Evolutionary conservation across 2,329 filamentous ascomycete species (phyloP), one percentile per base, ranked within the genome.

Genomic region (Fusarium phyllophilum): DNA sequence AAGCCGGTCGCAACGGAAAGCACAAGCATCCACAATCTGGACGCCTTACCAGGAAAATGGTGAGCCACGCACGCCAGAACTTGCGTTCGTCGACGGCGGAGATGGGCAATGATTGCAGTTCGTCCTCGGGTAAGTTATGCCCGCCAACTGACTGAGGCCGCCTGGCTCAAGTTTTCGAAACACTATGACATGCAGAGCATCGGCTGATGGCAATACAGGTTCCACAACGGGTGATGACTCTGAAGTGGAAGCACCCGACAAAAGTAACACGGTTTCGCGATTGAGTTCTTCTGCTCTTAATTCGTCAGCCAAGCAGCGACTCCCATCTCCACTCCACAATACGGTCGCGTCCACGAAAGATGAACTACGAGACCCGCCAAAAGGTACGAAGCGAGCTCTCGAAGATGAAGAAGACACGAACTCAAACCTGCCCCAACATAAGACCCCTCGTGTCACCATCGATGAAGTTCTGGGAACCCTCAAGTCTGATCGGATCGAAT

Each of bases 1-100:
- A 33, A 17, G 8, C 18, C 0, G 8, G 12, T 0, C 8, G 12
- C 12, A 46, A 29, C 12, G 12, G 0, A 6, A 3, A 20, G 12
- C 4, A 1, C 26, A 10, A 10, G 8, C 24, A 29, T 10, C 26
- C 44, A 4, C 11, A 29, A 8, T 31, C 15, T 49, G 3, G 18
- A 6, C 24, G 33, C 24, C 24, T 54, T 12, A 54, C 33, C 5
- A 38, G 3, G 18, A 20, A 24, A 3, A 38, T 54, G 51, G 41
- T 42, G 22, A 42, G 9, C 14, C 0, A n/a, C 41, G 41, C 41
- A 42, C 6, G 41, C 22, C 1, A 24, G 41, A 42, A 2, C 3
- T 5, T 42, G 14, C 0, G 22, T n/a, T 42, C 15, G 1, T n/a
- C 14, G 4, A 42, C 3, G 22, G 22, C 41, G 22, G 22, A 7